Conservation (phyloP, 176 grass and related monocot species). For the Stipa capillata region DNA sequence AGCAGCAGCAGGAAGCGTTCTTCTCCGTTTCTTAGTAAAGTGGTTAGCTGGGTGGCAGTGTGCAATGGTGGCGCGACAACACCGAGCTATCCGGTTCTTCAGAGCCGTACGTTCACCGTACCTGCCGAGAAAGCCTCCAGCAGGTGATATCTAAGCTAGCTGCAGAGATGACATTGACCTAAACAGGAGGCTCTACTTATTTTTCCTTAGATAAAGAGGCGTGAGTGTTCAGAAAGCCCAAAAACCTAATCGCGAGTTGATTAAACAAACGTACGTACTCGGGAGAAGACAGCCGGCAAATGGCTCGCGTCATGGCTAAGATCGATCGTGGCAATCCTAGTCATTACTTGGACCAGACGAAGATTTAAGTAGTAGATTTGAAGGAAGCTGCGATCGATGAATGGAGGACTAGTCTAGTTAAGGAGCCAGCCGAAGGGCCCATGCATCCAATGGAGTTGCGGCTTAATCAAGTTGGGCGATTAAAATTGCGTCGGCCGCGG, state of each 20-base stretch:
- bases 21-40: not conserved
- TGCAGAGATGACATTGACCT: not conserved
- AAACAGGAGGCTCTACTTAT: not conserved
- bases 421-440: not conserved
- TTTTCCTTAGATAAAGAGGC: conserved; percentile 13
- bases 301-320: conserved; percentile 29
- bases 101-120: conserved; percentile 43
- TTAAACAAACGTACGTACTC: not conserved
- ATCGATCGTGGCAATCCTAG: not conserved
- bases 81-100: not conserved
- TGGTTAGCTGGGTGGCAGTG: not conserved
- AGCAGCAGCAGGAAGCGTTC: not conserved
- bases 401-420: not conserved
- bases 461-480: not conserved
- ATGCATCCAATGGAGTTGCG: not conserved
- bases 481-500: not conserved
- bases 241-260: conserved; percentile 1
- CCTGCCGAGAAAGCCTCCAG: not conserved
- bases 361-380: not conserved
- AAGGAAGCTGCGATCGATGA: not conserved
- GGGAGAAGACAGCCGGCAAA: conserved; percentile 30
- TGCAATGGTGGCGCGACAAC: conserved; percentile 38
- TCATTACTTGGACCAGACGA: conserved; percentile 7
- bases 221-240: not conserved
- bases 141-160: not conserved